Percentiles rank a stretch among this genome's conserved stretches.
Conservation (phyloP, 805 yeast genomes). For the Helenozyma rhizophorensis region DNA sequence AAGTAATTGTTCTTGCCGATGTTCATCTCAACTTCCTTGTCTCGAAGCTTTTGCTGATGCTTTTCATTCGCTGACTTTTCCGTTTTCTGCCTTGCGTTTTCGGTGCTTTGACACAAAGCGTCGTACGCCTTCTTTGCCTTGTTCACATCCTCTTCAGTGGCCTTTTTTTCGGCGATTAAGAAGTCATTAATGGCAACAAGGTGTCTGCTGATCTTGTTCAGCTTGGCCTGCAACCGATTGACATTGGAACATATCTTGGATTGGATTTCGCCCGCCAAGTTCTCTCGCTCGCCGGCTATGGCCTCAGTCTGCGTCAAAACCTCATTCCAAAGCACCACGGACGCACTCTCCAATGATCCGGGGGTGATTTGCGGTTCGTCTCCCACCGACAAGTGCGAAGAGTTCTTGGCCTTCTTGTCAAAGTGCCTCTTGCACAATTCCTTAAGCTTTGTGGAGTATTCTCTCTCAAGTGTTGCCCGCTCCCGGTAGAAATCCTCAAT, state of each 20-base stretch:
- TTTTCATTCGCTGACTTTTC: constrained; percentile 53
- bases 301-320: constrained; percentile 78
- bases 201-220: constrained; percentile 49
- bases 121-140: constrained; percentile 78
- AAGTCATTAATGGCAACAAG: constrained; percentile 60
- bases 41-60: constrained; percentile 50
- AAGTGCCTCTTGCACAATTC: constrained; percentile 65
- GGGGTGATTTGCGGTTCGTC: constrained; percentile 89
- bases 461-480: constrained; percentile 76
- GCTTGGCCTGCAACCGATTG: constrained; percentile 46
- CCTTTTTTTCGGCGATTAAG: constrained; percentile 44
- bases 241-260: constrained; percentile 60
- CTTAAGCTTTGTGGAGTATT: constrained; percentile 66
- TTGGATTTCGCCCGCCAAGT: constrained; percentile 57
- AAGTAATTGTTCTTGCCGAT: constrained; percentile 80
- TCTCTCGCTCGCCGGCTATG: constrained; percentile 61
- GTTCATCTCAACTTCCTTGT: constrained; percentile 78
- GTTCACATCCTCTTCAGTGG: constrained; percentile 51
- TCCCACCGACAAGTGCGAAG: constrained; percentile 78
- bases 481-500: constrained; percentile 80
- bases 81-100: constrained; percentile 68
- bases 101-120: constrained; percentile 74
- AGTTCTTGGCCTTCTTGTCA: constrained; percentile 66
- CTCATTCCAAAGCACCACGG: constrained; percentile 87
- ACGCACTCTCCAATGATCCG: constrained; percentile 87